Evolutionary conservation across 345 rosid species (phyloP), one percentile per base, ranked within the genome.

Genomic region (Syzygium grande): DNA sequence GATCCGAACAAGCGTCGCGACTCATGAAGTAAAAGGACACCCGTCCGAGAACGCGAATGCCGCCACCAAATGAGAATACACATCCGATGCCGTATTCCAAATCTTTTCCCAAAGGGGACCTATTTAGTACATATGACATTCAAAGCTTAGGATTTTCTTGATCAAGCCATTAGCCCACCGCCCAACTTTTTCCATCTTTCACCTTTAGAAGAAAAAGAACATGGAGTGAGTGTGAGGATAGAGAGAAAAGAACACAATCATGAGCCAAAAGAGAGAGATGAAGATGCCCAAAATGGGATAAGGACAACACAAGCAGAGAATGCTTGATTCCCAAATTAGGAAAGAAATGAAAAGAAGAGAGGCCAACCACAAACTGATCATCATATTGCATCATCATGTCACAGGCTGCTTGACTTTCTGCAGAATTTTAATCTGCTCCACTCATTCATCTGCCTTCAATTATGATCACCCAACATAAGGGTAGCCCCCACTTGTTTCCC

Each of bases 401-500:
- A 22, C 79, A 5, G 5, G 13, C 6, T 9, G 14, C 25, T 65
- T 22, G 23, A 55, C 61, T 85, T 85, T 85, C 3, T 27, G 49
- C n/a, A 52, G 43, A 85, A 55, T 23, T 19, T 85, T 55, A 23
- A 10, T 85, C 68, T 56, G 77, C 86, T 53, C 43, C 86, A 41
- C 68, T 52, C 86, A 19, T 52, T 84, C 80, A 73, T 52, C 86
- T 38, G 25, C 27, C 49, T 52, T 38, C 41, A 84, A 38, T 85
- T 19, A 34, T 16, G 15, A 51, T 17, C 41, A 25, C 51, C 10
- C 84, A 38, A 21, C 17, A 51, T 19, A 65, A 52, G 89, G 41
- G 86, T 3, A 51, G 84, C 2, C 85, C 89, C 91, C 91, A 88
- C 89, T 22, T 88, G 87, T 9, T 14, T 41, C 80, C 54, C 54